Base-by-base conservation (phyloP, 495 filamentous ascomycete species). In the Neurospora sp. region DNA sequence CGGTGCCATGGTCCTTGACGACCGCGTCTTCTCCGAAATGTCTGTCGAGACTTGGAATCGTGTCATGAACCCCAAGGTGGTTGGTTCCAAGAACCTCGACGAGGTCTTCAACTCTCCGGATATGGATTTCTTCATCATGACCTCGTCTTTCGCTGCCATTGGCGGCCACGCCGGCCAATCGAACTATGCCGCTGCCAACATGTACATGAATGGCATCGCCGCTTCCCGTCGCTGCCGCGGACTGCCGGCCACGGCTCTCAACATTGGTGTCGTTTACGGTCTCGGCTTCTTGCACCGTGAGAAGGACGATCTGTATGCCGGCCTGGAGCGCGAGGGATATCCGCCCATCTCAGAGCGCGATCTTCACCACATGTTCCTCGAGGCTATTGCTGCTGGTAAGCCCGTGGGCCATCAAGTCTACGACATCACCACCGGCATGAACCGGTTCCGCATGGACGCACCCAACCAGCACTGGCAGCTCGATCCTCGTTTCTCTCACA, bases 341-440 rank as follows among this genome's bases (percentile, higher is more conserved):
- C 83, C 82, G 27, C 85, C 82, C 72, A 85, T 90, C 70, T 89
- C 88, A 2, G 89, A 91, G 74, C 82, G 82, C 9, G 88, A 90
- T 70, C 80, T 90, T 69, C 86, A 88, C 42, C 86, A 89, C 72
- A 83, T 88, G 75, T 89, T 91, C 74, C 81, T 87, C 11, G 88
- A 91, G 75, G 86, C 87, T 22, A 82, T 91, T 22, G 71, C 79
- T 27, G 79, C 82, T 2, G 82, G 84, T 12, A 74, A 74, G 68
- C 80, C 83, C 0, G 70, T 27, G 42, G 71, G 74, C 5, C 72
- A 42, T 0, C 71, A 73, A 27, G 70, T 79, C 20, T 69, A 72
- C 53, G 79, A 82, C 70, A 75, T 85, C 39, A 83, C 81, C 12
- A 85, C 82, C 0, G 84, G 84, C 3, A 71, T 85, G 59, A 75